Base-by-base conservation (phyloP, 176 grass and related monocot species). In the Cocos nucifera region DNA sequence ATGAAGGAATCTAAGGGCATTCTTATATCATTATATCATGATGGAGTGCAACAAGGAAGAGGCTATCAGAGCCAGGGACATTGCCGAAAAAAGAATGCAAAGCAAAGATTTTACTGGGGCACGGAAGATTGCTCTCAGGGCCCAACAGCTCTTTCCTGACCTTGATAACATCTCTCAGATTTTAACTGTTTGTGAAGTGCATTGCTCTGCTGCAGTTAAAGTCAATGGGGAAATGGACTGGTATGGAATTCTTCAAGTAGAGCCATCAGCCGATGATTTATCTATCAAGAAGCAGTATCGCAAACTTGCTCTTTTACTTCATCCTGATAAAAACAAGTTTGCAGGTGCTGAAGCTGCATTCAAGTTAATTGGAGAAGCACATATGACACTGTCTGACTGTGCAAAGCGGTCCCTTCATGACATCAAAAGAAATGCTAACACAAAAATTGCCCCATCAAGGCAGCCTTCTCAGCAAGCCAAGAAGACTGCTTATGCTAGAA, bases 291-390 rank as follows among this genome's bases (percentile, higher is more conserved):
- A 90, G 32, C 92, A 97, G 59, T 97, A 82, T 66, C 83, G 73
- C 53, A 91, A 82, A 52, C 84, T 97, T 62, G 84, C 81, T 19
- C 63, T 97, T 71, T 83, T 83, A 71, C 84, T 97, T 76, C 92
- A 97, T 77, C 83, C 92, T 49, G 92, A 97, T 71, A 97, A 97
- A 71, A 97, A 91, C 68, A 69, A 73, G 71, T 85, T 85, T 65
- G 75, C 53, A 62, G 92, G 93, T 59, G 84, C 93, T 59, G 93
- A 97, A 64, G 78, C 81, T 65, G 92, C 92, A 35, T 97, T 97
- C 65, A 97, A 97, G 59, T 79, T 97, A 67, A 68, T 97, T 78
- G 69, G 64, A 4, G 92, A 97, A 77, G 92, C 92, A 56, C 39
- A 91, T 62, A 57, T 75, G 52, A 63, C 71, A 67, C 57, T 97